Percentiles rank a stretch among this genome's conserved stretches.
These are phyloP conservation scores for Epichloe scottii DNA, from an alignment of 2,329 filamentous ascomycete species.

Conservation along the genomic window DNA sequence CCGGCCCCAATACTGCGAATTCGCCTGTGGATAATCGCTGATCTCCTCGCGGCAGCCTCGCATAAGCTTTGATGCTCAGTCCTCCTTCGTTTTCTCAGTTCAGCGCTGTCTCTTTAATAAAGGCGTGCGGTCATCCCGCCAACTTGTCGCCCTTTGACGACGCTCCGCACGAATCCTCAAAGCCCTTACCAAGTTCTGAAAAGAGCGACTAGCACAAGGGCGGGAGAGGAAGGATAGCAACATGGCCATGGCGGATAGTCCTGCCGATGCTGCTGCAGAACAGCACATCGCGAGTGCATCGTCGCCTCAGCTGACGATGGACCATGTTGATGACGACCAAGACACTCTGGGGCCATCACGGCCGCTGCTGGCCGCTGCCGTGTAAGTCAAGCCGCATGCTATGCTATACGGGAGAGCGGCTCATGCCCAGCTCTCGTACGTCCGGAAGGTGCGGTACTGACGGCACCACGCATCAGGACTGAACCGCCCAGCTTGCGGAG, in stretches of 20 bases:
- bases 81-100: not conserved
- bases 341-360: slow-evolving; percentile 10
- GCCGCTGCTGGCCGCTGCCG: slow-evolving; percentile 18
- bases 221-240: not conserved
- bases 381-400: slow-evolving; percentile 25
- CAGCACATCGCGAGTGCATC: slow-evolving; percentile 3
- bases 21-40: too few relatives aligned
- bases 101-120: not conserved
- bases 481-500: slow-evolving; percentile 26
- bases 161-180: not conserved
- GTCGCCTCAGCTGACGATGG: slow-evolving; percentile 19
- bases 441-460: not conserved
- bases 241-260: not conserved
- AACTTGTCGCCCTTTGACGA: not conserved
- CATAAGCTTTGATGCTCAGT: not conserved
- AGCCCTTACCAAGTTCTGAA: not conserved
- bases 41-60: too few relatives aligned
- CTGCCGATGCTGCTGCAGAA: not conserved
- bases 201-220: not conserved
- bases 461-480: slow-evolving; percentile 21
- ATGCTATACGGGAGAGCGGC: not conserved
- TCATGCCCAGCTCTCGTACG: not conserved
- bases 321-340: slow-evolving; percentile 12
- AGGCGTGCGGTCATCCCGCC: not conserved
- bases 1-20: too few relatives aligned